A percentile compares a stretch with the other conserved stretches of the same genome.
Evolutionary conservation across 1,284 basidiomycete species (phyloP).

Genomic region (Microbotryum silenes-acaulis): DNA sequence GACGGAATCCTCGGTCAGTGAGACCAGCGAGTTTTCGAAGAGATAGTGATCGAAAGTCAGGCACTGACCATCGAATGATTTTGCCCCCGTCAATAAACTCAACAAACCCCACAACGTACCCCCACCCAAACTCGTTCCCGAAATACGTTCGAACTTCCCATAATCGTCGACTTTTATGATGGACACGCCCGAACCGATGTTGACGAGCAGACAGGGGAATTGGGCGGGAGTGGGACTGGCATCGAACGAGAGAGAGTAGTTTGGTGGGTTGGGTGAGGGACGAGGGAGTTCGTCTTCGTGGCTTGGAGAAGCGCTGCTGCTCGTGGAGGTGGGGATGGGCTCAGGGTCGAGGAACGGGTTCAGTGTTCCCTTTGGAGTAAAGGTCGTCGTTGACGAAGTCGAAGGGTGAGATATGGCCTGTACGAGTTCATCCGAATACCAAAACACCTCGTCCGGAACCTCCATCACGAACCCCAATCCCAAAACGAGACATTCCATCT

Average conservation of each 20-base stretch:
- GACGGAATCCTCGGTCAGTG: not conserved
- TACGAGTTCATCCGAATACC: slow-evolving; percentile 95
- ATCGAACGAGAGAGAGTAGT: slow-evolving; percentile 79
- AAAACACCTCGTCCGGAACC: slow-evolving; percentile 97
- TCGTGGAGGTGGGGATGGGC: slow-evolving; percentile 24
- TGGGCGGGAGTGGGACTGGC: slow-evolving; percentile 56
- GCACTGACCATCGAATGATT: slow-evolving; percentile 80
- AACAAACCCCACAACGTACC: slow-evolving; percentile 98
- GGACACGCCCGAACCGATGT: slow-evolving; percentile 95
- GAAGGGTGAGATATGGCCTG: slow-evolving; percentile 65
- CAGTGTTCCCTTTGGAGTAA: slow-evolving; percentile 9
- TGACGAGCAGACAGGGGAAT: slow-evolving; percentile 91
- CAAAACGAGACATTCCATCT: slow-evolving; percentile 98
- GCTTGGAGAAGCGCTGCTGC: slow-evolving; percentile 2
- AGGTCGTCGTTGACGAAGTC: slow-evolving; percentile 15
- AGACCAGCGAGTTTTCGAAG: too few species aligned
- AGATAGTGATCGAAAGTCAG: not conserved
- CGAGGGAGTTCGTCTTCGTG: slow-evolving; percentile 55
- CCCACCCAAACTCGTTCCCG: slow-evolving; percentile 94
- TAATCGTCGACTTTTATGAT: slow-evolving; percentile 96
- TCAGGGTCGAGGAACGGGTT: slow-evolving; percentile 14
- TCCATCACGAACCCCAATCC: slow-evolving; percentile 93
- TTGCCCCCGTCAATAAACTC: slow-evolving; percentile 89
- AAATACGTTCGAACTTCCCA: slow-evolving; percentile 91
- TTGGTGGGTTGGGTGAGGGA: slow-evolving; percentile 84